Conservation (phyloP, 345 rosid species). For the Gossypium ekmanianum region DNA sequence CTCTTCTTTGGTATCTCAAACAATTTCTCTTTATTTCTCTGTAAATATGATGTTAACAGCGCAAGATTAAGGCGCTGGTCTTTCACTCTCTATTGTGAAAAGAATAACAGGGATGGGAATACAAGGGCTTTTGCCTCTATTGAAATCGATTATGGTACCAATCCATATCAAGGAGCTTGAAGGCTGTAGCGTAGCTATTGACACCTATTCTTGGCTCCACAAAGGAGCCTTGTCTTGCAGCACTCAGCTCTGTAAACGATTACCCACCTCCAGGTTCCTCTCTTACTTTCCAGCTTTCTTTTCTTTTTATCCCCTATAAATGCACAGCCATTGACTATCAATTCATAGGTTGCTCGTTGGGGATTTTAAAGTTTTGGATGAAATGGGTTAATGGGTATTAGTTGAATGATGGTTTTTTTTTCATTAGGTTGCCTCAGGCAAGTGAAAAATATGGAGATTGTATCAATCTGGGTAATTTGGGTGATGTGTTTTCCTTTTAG, state of each 20-base stretch:
- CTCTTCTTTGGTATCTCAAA: not conserved
- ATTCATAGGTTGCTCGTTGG: not conserved
- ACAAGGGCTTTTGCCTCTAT: constrained; percentile 79
- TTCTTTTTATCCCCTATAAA: not conserved
- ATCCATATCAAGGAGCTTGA: constrained; percentile 68
- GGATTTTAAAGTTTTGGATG: not conserved
- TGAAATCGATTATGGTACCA: constrained; percentile 81
- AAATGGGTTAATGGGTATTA: not conserved
- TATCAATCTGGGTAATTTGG: not conserved
- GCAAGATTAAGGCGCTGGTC: constrained; percentile 11
- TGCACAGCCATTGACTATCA: not conserved
- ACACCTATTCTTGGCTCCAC: constrained; percentile 95
- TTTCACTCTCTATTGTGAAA: not conserved
- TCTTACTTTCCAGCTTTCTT: not conserved
- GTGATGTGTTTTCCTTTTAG: not conserved
- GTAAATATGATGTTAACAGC: not conserved
- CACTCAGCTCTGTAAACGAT: constrained; percentile 62
- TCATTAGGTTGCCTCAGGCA: not conserved
- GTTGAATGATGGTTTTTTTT: not conserved
- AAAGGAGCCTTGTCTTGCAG: constrained; percentile 73
- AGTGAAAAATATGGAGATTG: not conserved
- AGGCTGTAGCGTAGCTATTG: constrained; percentile 79
- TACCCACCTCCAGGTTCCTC: constrained; percentile 53
- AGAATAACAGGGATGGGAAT: constrained; percentile 47
- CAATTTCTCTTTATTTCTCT: not conserved